These are phyloP conservation scores for Inga laurina DNA, from an alignment of 306 rosid species.

Conservation along the genomic window DNA sequence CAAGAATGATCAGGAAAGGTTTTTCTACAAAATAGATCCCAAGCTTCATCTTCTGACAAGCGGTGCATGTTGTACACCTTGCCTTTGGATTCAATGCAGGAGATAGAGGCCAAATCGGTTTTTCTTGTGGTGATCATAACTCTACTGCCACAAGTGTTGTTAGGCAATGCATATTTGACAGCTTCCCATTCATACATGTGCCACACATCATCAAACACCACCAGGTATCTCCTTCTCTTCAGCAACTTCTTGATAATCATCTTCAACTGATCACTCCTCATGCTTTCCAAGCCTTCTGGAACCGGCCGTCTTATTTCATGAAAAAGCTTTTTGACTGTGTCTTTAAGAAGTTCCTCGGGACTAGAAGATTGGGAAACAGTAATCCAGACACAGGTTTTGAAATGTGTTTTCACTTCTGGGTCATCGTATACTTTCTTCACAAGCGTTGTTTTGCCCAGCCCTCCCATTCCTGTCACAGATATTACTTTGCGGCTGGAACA, in stretches of 20 bases:
- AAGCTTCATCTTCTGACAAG: constrained; percentile 46
- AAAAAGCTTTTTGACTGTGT: constrained; percentile 42
- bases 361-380: constrained; percentile 50
- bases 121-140: constrained; percentile 59
- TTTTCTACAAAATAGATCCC: constrained; percentile 49
- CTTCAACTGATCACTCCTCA: constrained; percentile 39
- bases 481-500: constrained; percentile 33
- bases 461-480: constrained; percentile 65
- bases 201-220: constrained; percentile 65
- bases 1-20: constrained; percentile 49
- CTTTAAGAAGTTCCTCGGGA: constrained; percentile 47
- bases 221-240: constrained; percentile 49
- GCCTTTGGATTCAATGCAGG: constrained; percentile 34
- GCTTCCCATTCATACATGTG: constrained; percentile 49
- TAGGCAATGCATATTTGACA: constrained; percentile 54
- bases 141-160: constrained; percentile 49
- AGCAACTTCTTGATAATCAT: constrained; percentile 41
- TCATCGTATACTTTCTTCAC: constrained; percentile 59
- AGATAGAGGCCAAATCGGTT: constrained; percentile 38
- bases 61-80: constrained; percentile 43
- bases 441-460: constrained; percentile 65
- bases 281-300: constrained; percentile 46
- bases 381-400: constrained; percentile 57
- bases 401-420: constrained; percentile 45
- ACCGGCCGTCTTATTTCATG: constrained; percentile 33